Evolutionary conservation across 352 stramenopile genomes (phyloP).

Genomic region (Phytophthora chlamydospora): DNA sequence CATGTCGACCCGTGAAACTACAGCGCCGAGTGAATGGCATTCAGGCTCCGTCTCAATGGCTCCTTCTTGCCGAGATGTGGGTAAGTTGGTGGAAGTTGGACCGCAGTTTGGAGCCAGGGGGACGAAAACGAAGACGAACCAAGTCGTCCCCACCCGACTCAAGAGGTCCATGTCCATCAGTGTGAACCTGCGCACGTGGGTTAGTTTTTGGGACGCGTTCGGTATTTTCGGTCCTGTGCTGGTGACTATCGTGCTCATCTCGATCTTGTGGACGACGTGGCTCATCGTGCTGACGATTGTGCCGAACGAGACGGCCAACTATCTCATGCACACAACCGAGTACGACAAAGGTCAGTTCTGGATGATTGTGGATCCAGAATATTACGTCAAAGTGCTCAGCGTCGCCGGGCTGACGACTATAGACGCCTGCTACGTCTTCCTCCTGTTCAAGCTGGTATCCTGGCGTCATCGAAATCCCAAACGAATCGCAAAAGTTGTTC

Average conservation of each 20-base stretch:
- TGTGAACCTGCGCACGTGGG: background rate
- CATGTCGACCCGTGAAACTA: no score
- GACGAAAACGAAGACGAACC: background rate
- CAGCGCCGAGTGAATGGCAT: no score
- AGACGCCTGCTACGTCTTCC: background rate
- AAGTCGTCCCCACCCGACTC: background rate
- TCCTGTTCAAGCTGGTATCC: slow-evolving; percentile 14
- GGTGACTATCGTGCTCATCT: slow-evolving; percentile 11
- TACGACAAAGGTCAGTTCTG: slow-evolving; percentile 49
- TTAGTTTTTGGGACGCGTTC: slow-evolving; percentile 22
- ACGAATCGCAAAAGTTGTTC: no score
- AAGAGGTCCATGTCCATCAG: no score
- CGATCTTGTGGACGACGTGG: slow-evolving; percentile 33
- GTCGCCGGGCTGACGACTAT: slow-evolving; percentile 2
- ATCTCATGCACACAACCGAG: slow-evolving; percentile 41
- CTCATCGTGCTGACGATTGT: slow-evolving; percentile 35
- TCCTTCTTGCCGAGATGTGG: no score
- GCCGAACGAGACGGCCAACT: slow-evolving; percentile 39
- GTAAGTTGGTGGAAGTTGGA: no score
- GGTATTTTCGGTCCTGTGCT: slow-evolving; percentile 16
- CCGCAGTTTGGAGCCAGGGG: no score
- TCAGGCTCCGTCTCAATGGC: no score
- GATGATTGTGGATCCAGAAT: slow-evolving; percentile 21
- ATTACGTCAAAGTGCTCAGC: slow-evolving; percentile 5
- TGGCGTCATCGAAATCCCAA: background rate